A percentile compares a stretch with the other conserved stretches of the same genome.
Evolutionary conservation across 139 green algal species (phyloP).

Genomic region (Astrephomene gubernaculifera): DNA sequence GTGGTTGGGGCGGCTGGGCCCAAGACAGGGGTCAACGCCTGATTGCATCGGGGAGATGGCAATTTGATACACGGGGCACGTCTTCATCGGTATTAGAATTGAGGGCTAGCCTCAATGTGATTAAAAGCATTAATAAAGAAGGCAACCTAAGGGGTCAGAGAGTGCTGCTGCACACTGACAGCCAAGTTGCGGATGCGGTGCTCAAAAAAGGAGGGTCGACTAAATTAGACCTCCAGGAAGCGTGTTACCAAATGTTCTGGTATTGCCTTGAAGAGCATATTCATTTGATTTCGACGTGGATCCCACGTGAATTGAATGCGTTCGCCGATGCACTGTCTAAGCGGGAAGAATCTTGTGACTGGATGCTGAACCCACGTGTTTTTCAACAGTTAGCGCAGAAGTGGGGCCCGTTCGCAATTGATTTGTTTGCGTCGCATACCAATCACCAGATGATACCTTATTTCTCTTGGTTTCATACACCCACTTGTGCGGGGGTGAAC

Average conservation of each 20-base stretch:
- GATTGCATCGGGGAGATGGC: background rate
- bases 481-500: background rate
- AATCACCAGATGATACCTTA: background rate
- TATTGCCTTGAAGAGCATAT: background rate
- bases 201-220: background rate
- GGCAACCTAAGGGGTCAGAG: background rate
- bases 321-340: background rate
- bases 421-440: constrained; percentile 3
- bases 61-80: background rate
- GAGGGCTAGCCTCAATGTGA: background rate
- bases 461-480: background rate
- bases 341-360: background rate
- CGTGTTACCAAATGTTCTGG: background rate
- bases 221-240: background rate
- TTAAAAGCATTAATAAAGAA: background rate
- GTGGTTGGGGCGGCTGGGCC: background rate
- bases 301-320: background rate
- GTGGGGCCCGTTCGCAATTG: background rate
- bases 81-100: background rate
- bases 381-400: background rate
- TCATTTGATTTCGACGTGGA: background rate
- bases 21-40: background rate
- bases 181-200: background rate
- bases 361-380: background rate
- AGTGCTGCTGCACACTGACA: too few relatives aligned